Percentiles rank a stretch among this genome's conserved stretches.
These are phyloP conservation scores for Nemania bipapillata DNA, from an alignment of 2,329 filamentous ascomycete genomes.

Conservation along the genomic window DNA sequence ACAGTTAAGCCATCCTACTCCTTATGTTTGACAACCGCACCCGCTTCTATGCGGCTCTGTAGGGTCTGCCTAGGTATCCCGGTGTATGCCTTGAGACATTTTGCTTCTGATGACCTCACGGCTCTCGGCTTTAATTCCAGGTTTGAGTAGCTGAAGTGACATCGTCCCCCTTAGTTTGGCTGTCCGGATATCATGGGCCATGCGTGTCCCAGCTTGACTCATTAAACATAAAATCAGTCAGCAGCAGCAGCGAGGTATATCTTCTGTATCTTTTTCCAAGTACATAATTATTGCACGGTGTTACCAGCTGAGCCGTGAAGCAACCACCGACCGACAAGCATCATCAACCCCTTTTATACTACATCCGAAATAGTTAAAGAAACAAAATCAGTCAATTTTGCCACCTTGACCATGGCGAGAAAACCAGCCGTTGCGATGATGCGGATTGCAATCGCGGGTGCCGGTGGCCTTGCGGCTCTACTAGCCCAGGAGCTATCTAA, in stretches of 20 bases:
- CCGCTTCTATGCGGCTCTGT: conserved; percentile 39
- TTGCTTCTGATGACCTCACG: conserved; percentile 38
- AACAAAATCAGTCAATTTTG: conserved; percentile 16
- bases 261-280: conserved; percentile 41
- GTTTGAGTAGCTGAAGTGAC: conserved; percentile 43
- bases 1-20: conserved; percentile 36
- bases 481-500: conserved; percentile 70
- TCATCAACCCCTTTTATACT: conserved; percentile 30
- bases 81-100: conserved; percentile 42
- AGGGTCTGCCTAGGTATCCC: conserved; percentile 39
- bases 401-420: conserved; percentile 43
- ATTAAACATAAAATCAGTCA: conserved; percentile 39
- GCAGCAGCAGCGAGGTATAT: conserved; percentile 40
- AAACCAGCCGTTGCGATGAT: conserved; percentile 58
- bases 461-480: conserved; percentile 67
- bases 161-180: conserved; percentile 35
- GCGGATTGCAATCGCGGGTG: conserved; percentile 71
- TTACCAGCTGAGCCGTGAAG: conserved; percentile 33
- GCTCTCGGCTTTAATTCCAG: conserved; percentile 38
- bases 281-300: conserved; percentile 37
- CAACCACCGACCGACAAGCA: conserved; percentile 9
- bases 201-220: conserved; percentile 44
- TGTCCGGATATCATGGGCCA: conserved; percentile 34
- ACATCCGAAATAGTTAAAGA: conserved; percentile 30
- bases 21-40: conserved; percentile 38